Evolutionary conservation across 1,284 basidiomycete genomes (phyloP), one percentile per base, ranked within the genome.

Genomic region (Ustilago nuda): DNA sequence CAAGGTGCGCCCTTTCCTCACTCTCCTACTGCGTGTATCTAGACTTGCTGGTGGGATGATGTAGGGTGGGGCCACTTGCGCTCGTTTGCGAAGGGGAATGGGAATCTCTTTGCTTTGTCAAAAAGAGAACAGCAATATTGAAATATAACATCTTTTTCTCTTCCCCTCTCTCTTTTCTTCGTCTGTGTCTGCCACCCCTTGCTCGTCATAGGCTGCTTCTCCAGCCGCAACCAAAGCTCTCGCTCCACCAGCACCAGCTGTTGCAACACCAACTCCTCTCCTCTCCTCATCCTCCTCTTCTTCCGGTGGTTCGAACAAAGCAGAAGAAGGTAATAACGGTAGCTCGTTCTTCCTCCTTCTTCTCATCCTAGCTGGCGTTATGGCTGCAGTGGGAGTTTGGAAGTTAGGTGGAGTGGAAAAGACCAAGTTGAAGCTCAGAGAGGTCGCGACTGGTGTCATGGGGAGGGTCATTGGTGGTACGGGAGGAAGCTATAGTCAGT

Each of bases 311-410:
- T 27, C 23, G 23, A 43, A 19, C 35, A 19, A 52, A 15, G 48
- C 54, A 33, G 19, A 55, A 32, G 54, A 54, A 17, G 27, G n/a
- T 8, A 56, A 61, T 50, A 68, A 66, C 32, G 56, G 62, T 8
- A 39, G 13, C 4, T 66, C 58, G n/a, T 73, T 77, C 23, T 69
- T 71, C 61, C 48, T 77, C 8, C 52, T 77, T 7, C 66, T 75
- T 4, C 65, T 78, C 19, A 19, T 78, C 32, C 6, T 73, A 4
- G 71, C 59, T 1, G 62, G 13, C 4, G 72, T 39, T 0, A 57
- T 61, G 2, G 66, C 45, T 5, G 64, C 32, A 2, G 32, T 17
- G 3, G 68, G 62, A 7, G 65, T 75, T 5, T 78, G 64, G 58
- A 54, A 45, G 19, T 17, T 78, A 7, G 76, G 76, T 15, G 76